Evolutionary conservation across 495 filamentous ascomycete genomes (phyloP).

Genomic region (Schizothecium vesticola): DNA sequence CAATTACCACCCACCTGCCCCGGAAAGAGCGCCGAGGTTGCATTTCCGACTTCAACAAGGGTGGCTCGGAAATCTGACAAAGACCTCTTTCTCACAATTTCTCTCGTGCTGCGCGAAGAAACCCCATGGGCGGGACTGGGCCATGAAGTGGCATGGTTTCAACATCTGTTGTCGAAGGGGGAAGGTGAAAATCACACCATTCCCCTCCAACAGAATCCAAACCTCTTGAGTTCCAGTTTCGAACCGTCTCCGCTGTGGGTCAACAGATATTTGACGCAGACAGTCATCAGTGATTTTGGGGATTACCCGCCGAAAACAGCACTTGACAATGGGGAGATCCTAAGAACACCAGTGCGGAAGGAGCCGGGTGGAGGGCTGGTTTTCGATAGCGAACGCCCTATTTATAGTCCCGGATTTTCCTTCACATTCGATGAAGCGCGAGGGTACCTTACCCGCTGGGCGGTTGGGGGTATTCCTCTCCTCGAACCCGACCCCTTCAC

Average conservation of each 20-base stretch:
- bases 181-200: too few species aligned
- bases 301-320: too few species aligned
- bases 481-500: constrained; percentile 37
- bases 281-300: too few species aligned
- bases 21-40: constrained; percentile 5
- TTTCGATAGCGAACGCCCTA: not conserved
- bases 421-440: constrained; percentile 39
- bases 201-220: too few species aligned
- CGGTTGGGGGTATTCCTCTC: constrained; percentile 12
- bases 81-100: constrained; percentile 22
- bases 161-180: not conserved
- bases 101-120: constrained; percentile 10
- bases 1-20: constrained; percentile 17
- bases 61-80: too few species aligned
- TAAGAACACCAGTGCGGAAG: too few species aligned
- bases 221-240: too few species aligned
- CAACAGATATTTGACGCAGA: too few species aligned
- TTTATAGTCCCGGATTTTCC: not conserved
- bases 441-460: constrained; percentile 38
- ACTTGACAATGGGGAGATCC: too few species aligned
- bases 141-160: constrained; percentile 28
- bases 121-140: constrained; percentile 22
- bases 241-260: too few species aligned
- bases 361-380: too few species aligned
- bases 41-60: too few species aligned